Evolutionary conservation across 2,329 filamentous ascomycete species (phyloP).

Genomic region (Trichophyton rubrum): DNA sequence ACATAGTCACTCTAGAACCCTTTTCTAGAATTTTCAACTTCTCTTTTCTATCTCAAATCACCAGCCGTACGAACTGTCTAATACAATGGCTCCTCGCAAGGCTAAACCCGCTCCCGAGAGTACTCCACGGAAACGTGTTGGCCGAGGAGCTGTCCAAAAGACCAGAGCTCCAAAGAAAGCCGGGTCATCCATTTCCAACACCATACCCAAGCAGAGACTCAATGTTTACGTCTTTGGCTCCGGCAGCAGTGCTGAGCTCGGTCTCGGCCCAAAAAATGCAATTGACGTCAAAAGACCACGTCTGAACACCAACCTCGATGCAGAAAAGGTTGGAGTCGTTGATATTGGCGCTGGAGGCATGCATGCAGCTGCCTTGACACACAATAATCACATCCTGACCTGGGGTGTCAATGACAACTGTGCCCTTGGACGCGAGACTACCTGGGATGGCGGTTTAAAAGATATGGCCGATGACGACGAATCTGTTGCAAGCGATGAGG

Average conservation of each 20-base stretch:
- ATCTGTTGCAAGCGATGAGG: no score
- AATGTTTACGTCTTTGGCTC: background rate
- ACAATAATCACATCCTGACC: slow-evolving; percentile 67
- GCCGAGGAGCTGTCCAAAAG: background rate
- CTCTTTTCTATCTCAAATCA: no score
- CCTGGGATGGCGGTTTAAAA: slow-evolving; percentile 48
- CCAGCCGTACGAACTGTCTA: no score
- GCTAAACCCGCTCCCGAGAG: no score
- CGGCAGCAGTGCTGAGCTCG: background rate
- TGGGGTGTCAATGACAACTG: slow-evolving; percentile 83
- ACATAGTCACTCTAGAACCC: no score
- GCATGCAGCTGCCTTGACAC: slow-evolving; percentile 53
- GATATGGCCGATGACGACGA: slow-evolving; percentile 7
- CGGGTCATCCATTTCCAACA: background rate
- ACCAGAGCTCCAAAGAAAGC: background rate
- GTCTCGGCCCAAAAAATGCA: background rate
- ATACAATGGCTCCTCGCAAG: no score
- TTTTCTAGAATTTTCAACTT: no score
- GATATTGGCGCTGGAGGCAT: slow-evolving; percentile 65
- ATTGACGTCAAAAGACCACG: background rate
- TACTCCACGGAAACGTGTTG: no score
- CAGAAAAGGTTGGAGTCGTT: slow-evolving; percentile 34
- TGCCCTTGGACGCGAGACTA: slow-evolving; percentile 62
- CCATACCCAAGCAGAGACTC: background rate
- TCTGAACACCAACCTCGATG: background rate